Conservation (phyloP, 2,329 filamentous ascomycete species). For the Paradendryphiella salina region DNA sequence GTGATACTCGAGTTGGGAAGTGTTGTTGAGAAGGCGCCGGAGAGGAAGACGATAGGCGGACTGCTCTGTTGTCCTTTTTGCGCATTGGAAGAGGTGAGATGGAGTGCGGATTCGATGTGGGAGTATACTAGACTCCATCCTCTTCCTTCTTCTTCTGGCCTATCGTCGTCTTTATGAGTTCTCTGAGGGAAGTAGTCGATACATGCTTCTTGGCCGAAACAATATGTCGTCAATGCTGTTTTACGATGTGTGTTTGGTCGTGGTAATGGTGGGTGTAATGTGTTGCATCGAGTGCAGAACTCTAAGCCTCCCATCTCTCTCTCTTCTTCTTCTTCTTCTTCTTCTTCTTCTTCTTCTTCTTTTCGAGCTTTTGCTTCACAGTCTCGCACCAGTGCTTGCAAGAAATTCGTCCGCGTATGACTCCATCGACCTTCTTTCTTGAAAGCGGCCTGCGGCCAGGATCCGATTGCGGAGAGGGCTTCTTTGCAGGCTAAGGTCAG, state of each 20-base stretch:
- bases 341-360: neutral
- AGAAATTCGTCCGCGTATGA: too few relatives aligned
- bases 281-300: neutral
- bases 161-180: too few relatives aligned
- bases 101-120: neutral
- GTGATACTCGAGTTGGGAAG: neutral
- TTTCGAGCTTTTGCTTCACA: neutral
- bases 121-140: neutral
- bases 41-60: neutral
- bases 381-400: too few relatives aligned
- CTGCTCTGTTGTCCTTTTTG: neutral
- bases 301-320: too few relatives aligned
- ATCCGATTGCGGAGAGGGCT: neutral
- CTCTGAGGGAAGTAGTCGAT: neutral
- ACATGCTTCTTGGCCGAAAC: neutral
- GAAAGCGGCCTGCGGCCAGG: neutral
- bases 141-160: neutral
- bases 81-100: neutral
- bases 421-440: too few relatives aligned
- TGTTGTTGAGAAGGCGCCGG: neutral
- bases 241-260: neutral
- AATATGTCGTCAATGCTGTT: neutral
- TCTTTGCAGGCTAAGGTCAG: neutral
- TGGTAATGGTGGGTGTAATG: neutral
- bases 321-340: neutral